Conservation (phyloP, 768 basidiomycete species). For the Russula lepida region DNA sequence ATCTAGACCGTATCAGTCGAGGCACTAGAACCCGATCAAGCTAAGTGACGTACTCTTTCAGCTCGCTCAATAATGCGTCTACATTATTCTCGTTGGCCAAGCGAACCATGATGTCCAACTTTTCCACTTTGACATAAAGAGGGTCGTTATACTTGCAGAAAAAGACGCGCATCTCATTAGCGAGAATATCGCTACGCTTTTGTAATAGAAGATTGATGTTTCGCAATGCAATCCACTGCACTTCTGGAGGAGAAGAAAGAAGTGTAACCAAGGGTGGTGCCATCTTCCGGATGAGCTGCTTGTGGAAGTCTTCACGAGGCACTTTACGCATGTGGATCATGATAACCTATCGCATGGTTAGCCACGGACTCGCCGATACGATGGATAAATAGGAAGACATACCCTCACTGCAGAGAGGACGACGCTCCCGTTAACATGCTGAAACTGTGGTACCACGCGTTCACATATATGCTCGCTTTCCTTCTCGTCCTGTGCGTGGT, state of each 20-base stretch:
- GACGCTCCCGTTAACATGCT: slow-evolving; percentile 93
- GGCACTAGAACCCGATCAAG: neutral
- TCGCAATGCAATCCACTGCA: slow-evolving; percentile 96
- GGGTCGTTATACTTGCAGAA: slow-evolving; percentile 99
- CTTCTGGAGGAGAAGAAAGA: slow-evolving; percentile 91
- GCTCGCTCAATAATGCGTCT: slow-evolving; percentile 87
- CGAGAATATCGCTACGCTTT: slow-evolving; percentile 81
- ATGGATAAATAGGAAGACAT: slow-evolving; percentile 14
- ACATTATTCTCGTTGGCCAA: slow-evolving; percentile 87
- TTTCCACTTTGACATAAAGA: slow-evolving; percentile 97
- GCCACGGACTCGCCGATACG: neutral
- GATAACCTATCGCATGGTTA: slow-evolving; percentile 53
- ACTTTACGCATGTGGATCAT: slow-evolving; percentile 95
- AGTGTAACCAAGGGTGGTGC: slow-evolving; percentile 93
- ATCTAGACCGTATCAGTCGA: slow-evolving; percentile 40
- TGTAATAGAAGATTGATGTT: slow-evolving; percentile 96
- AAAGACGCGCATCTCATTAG: slow-evolving; percentile 97
- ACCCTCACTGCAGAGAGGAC: slow-evolving; percentile 96
- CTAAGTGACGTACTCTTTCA: slow-evolving; percentile 70
- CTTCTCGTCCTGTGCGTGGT: slow-evolving; percentile 76
- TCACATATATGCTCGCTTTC: slow-evolving; percentile 99
- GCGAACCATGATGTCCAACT: slow-evolving; percentile 96
- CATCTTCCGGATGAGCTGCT: slow-evolving; percentile 90
- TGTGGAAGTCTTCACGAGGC: slow-evolving; percentile 71
- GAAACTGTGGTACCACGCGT: slow-evolving; percentile 96